phyloP scores from a whole-genome alignment of 495 filamentous ascomycete genomes.

The Penicillium tannophilum region DNA sequence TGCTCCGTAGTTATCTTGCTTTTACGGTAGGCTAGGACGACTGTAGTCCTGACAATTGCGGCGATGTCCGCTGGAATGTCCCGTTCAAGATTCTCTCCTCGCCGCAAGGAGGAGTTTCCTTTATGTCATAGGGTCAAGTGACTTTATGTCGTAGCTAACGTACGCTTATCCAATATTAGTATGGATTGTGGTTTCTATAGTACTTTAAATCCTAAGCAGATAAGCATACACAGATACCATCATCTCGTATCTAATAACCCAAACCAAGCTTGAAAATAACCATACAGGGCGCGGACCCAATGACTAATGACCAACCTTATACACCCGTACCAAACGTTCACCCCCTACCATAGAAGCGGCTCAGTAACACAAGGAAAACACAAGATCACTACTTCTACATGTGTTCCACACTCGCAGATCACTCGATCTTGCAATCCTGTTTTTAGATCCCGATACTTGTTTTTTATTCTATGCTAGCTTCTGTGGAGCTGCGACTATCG shows the following conservation, averaged over 20 bases:
- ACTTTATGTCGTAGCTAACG: not conserved
- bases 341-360: not conserved
- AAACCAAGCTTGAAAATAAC: not conserved
- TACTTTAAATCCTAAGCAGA: too few relatives aligned
- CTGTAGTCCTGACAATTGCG: not conserved
- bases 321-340: too few relatives aligned
- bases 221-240: too few relatives aligned
- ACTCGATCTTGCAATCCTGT: conserved; percentile 24
- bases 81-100: not conserved
- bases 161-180: not conserved
- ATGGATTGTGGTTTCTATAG: too few relatives aligned
- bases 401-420: conserved; percentile 5
- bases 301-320: too few relatives aligned
- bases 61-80: not conserved
- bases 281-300: not conserved
- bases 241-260: too few relatives aligned
- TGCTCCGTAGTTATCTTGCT: not conserved
- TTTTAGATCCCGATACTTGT: conserved; percentile 18
- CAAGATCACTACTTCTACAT: not conserved
- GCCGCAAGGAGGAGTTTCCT: not conserved
- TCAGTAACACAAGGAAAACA: not conserved
- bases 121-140: conserved; percentile 3
- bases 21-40: not conserved
- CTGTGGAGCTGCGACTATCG: conserved; percentile 3
- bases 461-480: conserved; percentile 10